Evolutionary conservation across 1,139 yeast genomes (phyloP), one percentile per base, ranked within the genome.

Genomic region (Yamadazyma atlantica): DNA sequence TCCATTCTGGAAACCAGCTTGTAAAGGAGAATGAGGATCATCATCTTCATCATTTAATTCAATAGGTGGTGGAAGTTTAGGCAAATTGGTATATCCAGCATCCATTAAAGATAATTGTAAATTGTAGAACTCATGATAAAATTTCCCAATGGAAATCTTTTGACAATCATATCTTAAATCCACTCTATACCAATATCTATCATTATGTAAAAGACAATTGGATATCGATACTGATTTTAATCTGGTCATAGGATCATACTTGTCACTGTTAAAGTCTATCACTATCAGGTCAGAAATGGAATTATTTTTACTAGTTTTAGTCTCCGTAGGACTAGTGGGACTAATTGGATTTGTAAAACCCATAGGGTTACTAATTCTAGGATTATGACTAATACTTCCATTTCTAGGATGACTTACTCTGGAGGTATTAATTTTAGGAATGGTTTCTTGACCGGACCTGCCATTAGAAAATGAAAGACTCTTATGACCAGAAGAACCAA

Each of bases 121-220:
- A 37, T 66, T 62, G 51, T 69, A 70, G 42, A 70, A 70, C 44
- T 69, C 73, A 45, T 69, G 73, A 48, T 70, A 70, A 48, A 68
- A 70, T 31, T 73, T 60, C 38, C 73, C 64, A 15, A 68, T 45
- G 29, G 55, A 48, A 25, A 57, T 59, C 22, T 61, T 55, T 26
- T 57, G 54, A 38, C 64, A 61, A 12, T 67, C 57, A 37, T 60
- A 65, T 21, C 51, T 57, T 17, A 69, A 50, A 43, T 70, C 75
- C 28, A 71, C 51, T 33, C 75, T 51, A 49, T 70, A 71, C 75
- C 76, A 70, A 45, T 64, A 67, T 34, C 75, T 48, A 35, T 66
- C 60, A 17, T 68, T 60, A 36, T 48, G 62, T 17, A 65, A 56
- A 21, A 67, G 55, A 40, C 69, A 69, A 46, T 66, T 65, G n/a